Evolutionary conservation across 2,329 filamentous ascomycete genomes (phyloP).

Genomic region (Ophiostoma himal-ulmi): DNA sequence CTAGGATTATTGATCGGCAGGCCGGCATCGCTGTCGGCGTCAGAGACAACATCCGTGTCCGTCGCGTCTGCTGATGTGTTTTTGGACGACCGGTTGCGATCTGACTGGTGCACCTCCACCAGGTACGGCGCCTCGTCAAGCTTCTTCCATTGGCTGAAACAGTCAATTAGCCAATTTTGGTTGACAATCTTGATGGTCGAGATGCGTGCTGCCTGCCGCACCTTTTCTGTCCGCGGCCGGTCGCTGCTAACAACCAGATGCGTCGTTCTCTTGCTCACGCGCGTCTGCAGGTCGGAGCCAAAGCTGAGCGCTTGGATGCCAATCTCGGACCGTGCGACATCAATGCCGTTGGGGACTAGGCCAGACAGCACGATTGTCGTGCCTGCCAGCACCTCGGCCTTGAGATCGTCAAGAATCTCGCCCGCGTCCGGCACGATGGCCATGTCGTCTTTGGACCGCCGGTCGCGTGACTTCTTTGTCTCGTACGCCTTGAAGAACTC

Average conservation of each 20-base stretch:
- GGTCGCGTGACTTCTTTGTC: conserved; percentile 36
- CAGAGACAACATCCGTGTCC: conserved; percentile 29
- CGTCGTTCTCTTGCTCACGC: conserved; percentile 58
- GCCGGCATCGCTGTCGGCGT: conserved; percentile 31
- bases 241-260: conserved; percentile 68
- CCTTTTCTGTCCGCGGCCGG: conserved; percentile 79
- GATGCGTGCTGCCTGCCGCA: conserved; percentile 75
- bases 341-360: conserved; percentile 74
- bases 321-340: conserved; percentile 76
- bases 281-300: conserved; percentile 59
- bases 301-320: conserved; percentile 82
- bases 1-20: conserved; percentile 24
- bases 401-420: conserved; percentile 74
- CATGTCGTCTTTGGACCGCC: conserved; percentile 38
- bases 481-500: conserved; percentile 83
- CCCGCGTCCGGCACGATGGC: conserved; percentile 65
- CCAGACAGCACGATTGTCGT: conserved; percentile 83
- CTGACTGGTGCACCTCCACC: conserved; percentile 67
- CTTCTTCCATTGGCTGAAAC: conserved; percentile 74
- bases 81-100: conserved; percentile 40
- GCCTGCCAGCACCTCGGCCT: conserved; percentile 66
- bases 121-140: conserved; percentile 73
- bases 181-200: conserved; percentile 84
- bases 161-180: conserved; percentile 82
- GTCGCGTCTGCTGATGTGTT: conserved; percentile 28